phyloP scores from a whole-genome alignment of 2,329 filamentous ascomycete species.

The Eurotiales sp. region DNA sequence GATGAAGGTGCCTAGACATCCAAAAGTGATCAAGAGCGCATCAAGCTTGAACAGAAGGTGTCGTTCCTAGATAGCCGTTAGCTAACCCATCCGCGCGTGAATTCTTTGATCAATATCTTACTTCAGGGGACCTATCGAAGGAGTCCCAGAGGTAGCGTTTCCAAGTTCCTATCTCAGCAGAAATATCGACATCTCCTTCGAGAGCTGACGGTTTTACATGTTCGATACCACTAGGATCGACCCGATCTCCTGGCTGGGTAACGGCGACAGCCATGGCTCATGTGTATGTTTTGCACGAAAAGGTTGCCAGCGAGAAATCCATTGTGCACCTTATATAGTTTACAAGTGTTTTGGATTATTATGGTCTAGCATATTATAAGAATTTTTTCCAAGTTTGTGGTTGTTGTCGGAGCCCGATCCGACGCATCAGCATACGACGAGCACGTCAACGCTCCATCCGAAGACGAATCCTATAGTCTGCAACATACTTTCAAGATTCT shows the following conservation, averaged over 20 bases:
- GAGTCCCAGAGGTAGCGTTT: not conserved
- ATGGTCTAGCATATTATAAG: too few species aligned
- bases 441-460: not conserved
- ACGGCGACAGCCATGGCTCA: not conserved
- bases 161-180: not conserved
- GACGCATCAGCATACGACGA: not conserved
- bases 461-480: not conserved
- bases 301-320: too few species aligned
- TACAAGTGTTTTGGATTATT: too few species aligned
- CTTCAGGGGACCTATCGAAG: not conserved
- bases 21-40: not conserved
- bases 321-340: too few species aligned
- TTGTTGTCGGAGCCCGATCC: not conserved
- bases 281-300: not conserved
- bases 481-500: not conserved
- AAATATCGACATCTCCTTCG: not conserved
- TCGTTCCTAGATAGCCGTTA: not conserved
- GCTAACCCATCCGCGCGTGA: not conserved
- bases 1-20: not conserved
- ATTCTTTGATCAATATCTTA: not conserved
- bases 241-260: not conserved
- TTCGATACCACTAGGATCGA: not conserved
- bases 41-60: not conserved
- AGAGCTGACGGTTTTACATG: not conserved
- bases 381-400: not conserved